A percentile compares a stretch with the other conserved stretches of the same genome.
Conservation (phyloP, 2,329 filamentous ascomycete species). For the Cadophora gregata region DNA sequence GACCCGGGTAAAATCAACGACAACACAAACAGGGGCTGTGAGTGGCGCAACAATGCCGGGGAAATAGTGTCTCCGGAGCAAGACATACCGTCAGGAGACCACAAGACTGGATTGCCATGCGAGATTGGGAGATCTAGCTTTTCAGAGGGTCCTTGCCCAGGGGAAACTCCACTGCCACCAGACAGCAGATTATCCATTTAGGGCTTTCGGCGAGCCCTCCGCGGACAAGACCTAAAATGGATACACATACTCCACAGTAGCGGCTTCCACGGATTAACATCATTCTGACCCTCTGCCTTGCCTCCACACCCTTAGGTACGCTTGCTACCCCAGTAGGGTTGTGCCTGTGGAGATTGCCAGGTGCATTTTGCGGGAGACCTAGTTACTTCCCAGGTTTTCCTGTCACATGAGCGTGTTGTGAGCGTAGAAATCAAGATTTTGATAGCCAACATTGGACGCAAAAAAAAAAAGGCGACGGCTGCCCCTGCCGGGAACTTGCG, state of each 20-base stretch:
- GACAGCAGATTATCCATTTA: slow-evolving; percentile 10
- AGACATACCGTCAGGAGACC: slow-evolving; percentile 7
- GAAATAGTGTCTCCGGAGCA: slow-evolving; percentile 18
- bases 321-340: not conserved
- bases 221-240: not conserved
- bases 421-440: not conserved
- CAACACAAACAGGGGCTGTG: slow-evolving; percentile 2
- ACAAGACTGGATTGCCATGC: slow-evolving; percentile 2
- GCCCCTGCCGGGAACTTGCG: slow-evolving; percentile 2
- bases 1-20: slow-evolving; percentile 17
- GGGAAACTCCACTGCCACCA: not conserved
- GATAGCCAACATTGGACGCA: not conserved
- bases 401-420: not conserved
- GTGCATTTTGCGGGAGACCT: not conserved
- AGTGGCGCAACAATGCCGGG: slow-evolving; percentile 16
- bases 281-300: not conserved
- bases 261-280: slow-evolving; percentile 1
- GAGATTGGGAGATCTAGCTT: slow-evolving; percentile 9
- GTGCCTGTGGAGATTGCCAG: not conserved
- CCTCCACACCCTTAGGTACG: slow-evolving; percentile 10
- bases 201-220: slow-evolving; percentile 11
- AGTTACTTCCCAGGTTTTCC: slow-evolving; percentile 8
- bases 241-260: not conserved
- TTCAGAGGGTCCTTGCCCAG: not conserved
- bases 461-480: not conserved